Evolutionary conservation across 2,329 filamentous ascomycete genomes (phyloP).

Genomic region (Colletotrichum sp.): DNA sequence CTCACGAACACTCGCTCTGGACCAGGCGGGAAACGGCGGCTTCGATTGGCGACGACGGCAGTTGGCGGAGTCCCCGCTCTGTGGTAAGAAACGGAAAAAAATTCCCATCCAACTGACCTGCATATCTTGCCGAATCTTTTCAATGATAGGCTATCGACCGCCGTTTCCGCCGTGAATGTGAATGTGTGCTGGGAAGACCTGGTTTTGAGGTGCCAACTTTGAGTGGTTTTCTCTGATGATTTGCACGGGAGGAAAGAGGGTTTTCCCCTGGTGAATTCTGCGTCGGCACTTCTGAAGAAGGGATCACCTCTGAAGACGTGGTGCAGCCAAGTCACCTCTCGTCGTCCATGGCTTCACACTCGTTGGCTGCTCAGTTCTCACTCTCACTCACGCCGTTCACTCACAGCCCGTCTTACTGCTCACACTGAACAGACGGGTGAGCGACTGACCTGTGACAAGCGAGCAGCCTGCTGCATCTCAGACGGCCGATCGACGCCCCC

Average conservation of each 20-base stretch:
- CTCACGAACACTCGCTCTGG: not conserved
- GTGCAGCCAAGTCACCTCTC: not conserved
- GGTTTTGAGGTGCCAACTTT: not conserved
- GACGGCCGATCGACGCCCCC: slow-evolving; percentile 7
- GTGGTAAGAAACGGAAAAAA: not conserved
- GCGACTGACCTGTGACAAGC: not conserved
- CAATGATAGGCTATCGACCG: not conserved
- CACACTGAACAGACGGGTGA: not conserved
- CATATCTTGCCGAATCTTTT: not conserved
- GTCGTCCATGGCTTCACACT: not conserved
- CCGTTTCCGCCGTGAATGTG: not conserved
- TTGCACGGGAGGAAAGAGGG: slow-evolving; percentile 1
- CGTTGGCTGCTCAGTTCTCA: slow-evolving; percentile 13
- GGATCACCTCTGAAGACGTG: not conserved
- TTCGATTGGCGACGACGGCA: not conserved
- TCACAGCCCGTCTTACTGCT: not conserved
- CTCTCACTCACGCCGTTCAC: not conserved
- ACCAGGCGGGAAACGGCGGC: not conserved
- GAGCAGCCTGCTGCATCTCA: slow-evolving; percentile 13
- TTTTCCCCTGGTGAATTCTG: not conserved
- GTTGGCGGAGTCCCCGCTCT: slow-evolving; percentile 9
- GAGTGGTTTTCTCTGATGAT: slow-evolving; percentile 11
- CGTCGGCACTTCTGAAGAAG: not conserved
- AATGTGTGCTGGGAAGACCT: not conserved
- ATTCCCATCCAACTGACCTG: not conserved